A percentile compares a stretch with the other conserved stretches of the same genome.
These are phyloP conservation scores for Podila epigama DNA, from an alignment of 192 early-diverging fungal genomes.

Conservation along the genomic window DNA sequence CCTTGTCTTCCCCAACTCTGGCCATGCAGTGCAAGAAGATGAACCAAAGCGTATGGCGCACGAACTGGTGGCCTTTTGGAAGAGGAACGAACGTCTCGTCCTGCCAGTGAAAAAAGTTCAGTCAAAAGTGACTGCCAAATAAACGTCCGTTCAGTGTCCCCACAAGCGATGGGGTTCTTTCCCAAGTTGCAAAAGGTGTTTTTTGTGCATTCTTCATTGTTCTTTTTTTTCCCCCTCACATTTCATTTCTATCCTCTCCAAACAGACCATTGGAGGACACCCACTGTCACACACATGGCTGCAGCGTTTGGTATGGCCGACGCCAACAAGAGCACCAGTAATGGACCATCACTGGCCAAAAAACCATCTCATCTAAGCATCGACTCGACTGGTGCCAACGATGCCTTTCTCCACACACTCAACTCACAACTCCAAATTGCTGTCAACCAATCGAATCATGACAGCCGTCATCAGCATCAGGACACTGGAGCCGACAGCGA, in stretches of 20 bases:
- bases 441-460: background rate
- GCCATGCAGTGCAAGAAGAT: conserved; percentile 81
- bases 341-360: conserved; percentile 1
- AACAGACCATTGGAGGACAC: background rate
- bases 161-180: no score
- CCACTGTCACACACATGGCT: conserved; percentile 16
- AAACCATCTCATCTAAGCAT: conserved; percentile 45
- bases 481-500: conserved; percentile 13
- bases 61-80: conserved; percentile 70
- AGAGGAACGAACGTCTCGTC: conserved; percentile 66
- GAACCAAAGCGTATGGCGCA: conserved; percentile 63
- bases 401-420: conserved; percentile 38
- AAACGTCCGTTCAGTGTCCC: no score
- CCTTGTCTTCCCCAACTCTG: conserved; percentile 69
- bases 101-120: no score
- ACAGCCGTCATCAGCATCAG: conserved; percentile 4
- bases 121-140: no score
- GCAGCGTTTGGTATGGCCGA: conserved; percentile 14
- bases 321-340: background rate
- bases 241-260: background rate
- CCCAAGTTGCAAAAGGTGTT: background rate
- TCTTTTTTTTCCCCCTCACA: conserved; percentile 3
- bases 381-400: conserved; percentile 24
- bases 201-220: background rate
- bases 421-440: conserved; percentile 42